Conservation (phyloP, 2,329 filamentous ascomycete species). For the Fusarium burgessii region DNA sequence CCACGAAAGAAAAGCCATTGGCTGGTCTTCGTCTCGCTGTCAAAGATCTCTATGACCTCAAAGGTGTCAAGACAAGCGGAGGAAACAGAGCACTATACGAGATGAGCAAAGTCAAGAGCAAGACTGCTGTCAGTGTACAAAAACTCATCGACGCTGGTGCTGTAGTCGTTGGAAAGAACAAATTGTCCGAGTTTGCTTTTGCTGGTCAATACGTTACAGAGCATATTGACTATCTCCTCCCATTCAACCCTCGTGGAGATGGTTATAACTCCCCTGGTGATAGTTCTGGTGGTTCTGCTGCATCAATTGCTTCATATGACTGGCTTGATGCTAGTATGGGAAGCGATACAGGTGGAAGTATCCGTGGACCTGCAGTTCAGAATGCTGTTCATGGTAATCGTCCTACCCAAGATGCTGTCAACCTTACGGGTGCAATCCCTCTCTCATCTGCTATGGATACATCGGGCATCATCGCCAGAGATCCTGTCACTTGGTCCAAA, state of each 20-base stretch:
- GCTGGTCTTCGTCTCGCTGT: conserved; percentile 14
- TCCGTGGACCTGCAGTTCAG: conserved; percentile 58
- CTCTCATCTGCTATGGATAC: conserved; percentile 57
- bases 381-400: conserved; percentile 61
- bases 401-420: conserved; percentile 54
- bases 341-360: conserved; percentile 47
- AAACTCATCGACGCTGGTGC: conserved; percentile 28
- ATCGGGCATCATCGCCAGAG: background rate
- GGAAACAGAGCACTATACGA: conserved; percentile 19
- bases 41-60: conserved; percentile 26
- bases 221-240: conserved; percentile 53
- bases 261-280: conserved; percentile 60
- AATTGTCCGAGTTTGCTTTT: conserved; percentile 30
- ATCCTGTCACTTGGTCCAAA: conserved; percentile 6
- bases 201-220: conserved; percentile 6
- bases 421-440: conserved; percentile 57
- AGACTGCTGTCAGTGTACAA: conserved; percentile 9
- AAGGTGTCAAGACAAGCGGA: conserved; percentile 25
- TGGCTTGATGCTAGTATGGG: conserved; percentile 55
- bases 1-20: background rate
- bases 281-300: conserved; percentile 58
- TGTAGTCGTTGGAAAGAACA: conserved; percentile 26
- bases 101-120: background rate
- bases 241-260: conserved; percentile 61
- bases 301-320: conserved; percentile 55